A percentile compares a stretch with the other conserved stretches of the same genome.
phyloP scores from a whole-genome alignment of 768 basidiomycete species.

The Suillus discolor region DNA sequence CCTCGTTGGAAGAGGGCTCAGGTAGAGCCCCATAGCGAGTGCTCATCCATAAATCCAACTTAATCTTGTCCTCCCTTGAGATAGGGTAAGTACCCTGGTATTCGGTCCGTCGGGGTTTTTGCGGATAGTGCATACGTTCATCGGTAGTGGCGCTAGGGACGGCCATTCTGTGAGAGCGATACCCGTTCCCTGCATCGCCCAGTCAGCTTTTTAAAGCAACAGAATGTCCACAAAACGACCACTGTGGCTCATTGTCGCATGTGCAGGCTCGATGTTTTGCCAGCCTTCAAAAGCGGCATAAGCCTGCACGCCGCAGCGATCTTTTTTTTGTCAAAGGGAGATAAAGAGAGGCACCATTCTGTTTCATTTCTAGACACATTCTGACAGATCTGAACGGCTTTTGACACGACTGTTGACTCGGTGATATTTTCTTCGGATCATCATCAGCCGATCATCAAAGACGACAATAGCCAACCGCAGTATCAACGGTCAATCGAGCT shows the following conservation, averaged over 20 bases:
- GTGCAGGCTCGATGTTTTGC: neutral
- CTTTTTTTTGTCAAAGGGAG: neutral
- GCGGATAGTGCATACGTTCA: neutral
- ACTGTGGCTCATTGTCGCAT: slow-evolving; percentile 1
- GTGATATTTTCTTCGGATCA: neutral
- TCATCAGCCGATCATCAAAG: neutral
- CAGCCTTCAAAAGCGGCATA: neutral
- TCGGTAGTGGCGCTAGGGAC: neutral
- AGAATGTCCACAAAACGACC: neutral
- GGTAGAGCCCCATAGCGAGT: neutral
- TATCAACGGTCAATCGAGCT: neutral
- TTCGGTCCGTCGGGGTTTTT: neutral
- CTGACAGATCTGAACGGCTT: neutral
- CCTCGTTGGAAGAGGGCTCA: slow-evolving; percentile 18
- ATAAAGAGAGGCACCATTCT: neutral
- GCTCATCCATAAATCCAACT: slow-evolving; percentile 2
- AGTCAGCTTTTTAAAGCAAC: neutral
- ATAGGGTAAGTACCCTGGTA: slow-evolving; percentile 2
- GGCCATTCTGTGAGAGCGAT: neutral
- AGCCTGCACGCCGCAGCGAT: no score
- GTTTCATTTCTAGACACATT: neutral
- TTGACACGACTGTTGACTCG: neutral
- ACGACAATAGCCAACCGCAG: neutral
- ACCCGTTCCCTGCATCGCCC: neutral
- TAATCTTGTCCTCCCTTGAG: slow-evolving; percentile 4